Percentiles rank a stretch among this genome's conserved stretches.
phyloP scores from a whole-genome alignment of 1,284 basidiomycete genomes.

The Chiua sp. region DNA sequence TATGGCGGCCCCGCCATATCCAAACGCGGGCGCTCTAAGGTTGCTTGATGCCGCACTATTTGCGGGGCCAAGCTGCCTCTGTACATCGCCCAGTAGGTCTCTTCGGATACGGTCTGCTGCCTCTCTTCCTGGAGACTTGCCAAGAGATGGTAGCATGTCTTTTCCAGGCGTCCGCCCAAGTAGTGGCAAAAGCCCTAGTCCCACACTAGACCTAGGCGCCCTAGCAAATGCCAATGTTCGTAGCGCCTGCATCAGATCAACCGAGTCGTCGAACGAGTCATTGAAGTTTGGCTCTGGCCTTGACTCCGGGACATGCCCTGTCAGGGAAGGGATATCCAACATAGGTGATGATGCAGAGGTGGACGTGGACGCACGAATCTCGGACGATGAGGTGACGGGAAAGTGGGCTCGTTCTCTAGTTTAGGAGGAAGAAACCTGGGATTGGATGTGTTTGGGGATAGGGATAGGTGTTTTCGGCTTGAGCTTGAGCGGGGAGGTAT shows the following conservation, averaged over 20 bases:
- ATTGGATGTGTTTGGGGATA: slow-evolving; percentile 60
- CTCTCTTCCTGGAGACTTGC: slow-evolving; percentile 63
- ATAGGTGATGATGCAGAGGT: slow-evolving; percentile 33
- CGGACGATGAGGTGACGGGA: slow-evolving; percentile 45
- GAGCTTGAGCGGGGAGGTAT: slow-evolving; percentile 44
- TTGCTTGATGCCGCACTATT: slow-evolving; percentile 20
- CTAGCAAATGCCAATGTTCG: slow-evolving; percentile 84
- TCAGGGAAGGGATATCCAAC: slow-evolving; percentile 33
- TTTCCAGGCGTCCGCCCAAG: slow-evolving; percentile 66
- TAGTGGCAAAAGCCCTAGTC: slow-evolving; percentile 54
- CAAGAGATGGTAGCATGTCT: slow-evolving; percentile 59
- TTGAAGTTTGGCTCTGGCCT: slow-evolving; percentile 41
- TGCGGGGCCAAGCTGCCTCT: slow-evolving; percentile 33
- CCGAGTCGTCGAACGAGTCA: slow-evolving; percentile 62
- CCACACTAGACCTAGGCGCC: slow-evolving; percentile 62
- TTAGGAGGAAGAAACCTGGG: slow-evolving; percentile 58
- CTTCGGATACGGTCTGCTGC: slow-evolving; percentile 70
- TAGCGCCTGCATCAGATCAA: slow-evolving; percentile 60
- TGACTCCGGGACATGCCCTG: slow-evolving; percentile 29
- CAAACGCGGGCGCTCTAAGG: slow-evolving; percentile 32
- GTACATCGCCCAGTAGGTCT: slow-evolving; percentile 61
- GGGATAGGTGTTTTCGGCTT: slow-evolving; percentile 59
- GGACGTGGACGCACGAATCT: slow-evolving; percentile 32
- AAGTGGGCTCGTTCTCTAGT: slow-evolving; percentile 61
- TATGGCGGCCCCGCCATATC: slow-evolving; percentile 17